A percentile compares a stretch with the other conserved stretches of the same genome.
Conservation (phyloP, 345 rosid species). For the Gossypium bickii region DNA sequence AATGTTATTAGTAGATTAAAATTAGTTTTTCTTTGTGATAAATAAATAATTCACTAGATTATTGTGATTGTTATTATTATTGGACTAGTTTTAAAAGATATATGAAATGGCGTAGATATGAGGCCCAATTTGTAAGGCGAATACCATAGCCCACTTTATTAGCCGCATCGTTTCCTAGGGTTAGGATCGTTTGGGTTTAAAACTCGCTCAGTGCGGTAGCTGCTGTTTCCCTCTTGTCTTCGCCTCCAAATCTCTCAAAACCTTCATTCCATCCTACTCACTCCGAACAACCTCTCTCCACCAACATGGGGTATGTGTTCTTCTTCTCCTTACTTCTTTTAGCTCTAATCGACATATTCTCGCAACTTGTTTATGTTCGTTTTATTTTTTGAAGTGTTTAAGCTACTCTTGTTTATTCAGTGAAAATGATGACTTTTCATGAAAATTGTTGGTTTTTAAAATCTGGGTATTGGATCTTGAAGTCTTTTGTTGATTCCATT, state of each 20-base stretch:
- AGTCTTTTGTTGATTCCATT: background rate
- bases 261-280: background rate
- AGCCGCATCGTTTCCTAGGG: background rate
- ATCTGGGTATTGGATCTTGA: background rate
- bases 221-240: background rate
- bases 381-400: background rate
- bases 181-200: conserved; percentile 14
- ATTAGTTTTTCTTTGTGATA: too few species aligned
- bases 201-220: background rate
- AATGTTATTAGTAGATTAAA: too few species aligned
- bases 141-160: background rate
- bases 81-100: too few species aligned
- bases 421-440: background rate
- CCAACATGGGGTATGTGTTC: conserved; percentile 21
- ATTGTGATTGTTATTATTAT: too few species aligned
- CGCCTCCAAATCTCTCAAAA: background rate
- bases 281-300: conserved; percentile 3
- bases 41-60: too few species aligned
- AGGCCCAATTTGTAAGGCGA: background rate
- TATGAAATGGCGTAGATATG: too few species aligned
- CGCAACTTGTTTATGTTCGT: background rate
- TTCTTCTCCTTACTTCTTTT: background rate
- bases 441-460: background rate
- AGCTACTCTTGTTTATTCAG: background rate
- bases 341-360: background rate